Evolutionary conservation across 768 basidiomycete genomes (phyloP), one percentile per base, ranked within the genome.

Genomic region (Tulasnella sp.): DNA sequence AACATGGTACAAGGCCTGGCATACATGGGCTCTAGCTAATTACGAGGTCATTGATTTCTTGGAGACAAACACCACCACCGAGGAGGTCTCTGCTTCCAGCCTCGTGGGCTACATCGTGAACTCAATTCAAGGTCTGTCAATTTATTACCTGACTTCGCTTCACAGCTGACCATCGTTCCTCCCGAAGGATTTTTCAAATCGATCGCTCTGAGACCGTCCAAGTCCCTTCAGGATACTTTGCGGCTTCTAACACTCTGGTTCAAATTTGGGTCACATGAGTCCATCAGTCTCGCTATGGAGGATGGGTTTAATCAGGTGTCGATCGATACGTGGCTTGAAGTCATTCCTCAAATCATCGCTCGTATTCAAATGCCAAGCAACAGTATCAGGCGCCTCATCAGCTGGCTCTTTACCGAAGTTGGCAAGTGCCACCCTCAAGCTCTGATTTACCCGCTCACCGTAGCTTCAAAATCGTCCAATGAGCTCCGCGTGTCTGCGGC

Each of bases 1-100:
- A 4, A 84, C 85, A n/a, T 99, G 97, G 97, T 98, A 98, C 81
- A 98, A 99, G 79, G 97, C 96, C 19, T 98, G 95, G 95, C 97
- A 99, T 77, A 94, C 94, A 0, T 99, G 95, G 94, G 96, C 97
- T 1, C 83, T 98, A 69, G 90, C 95, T 3, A 98, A 98, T 80
- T 95, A 97, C 75, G 94, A 98, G 71, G 93, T 98, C 74, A 88
- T 98, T 74, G 84, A 86, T 34, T 86, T 90, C 76, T 82, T 96
- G 77, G 94, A 96, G 77, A 81, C 80, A 37, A 86, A 88, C 74
- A 83, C 82, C 62, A 85, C 85, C 72, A 81, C 83, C 26, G 79
- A 82, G 11, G 89, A 91, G 69, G 78, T 90, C 12, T 85, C 87
- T 4, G 85, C 86, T 3, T 84, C 83, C 22, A 85, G 85, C 32